Conservation (phyloP, 768 basidiomycete species). For the Megacollybia marginata region DNA sequence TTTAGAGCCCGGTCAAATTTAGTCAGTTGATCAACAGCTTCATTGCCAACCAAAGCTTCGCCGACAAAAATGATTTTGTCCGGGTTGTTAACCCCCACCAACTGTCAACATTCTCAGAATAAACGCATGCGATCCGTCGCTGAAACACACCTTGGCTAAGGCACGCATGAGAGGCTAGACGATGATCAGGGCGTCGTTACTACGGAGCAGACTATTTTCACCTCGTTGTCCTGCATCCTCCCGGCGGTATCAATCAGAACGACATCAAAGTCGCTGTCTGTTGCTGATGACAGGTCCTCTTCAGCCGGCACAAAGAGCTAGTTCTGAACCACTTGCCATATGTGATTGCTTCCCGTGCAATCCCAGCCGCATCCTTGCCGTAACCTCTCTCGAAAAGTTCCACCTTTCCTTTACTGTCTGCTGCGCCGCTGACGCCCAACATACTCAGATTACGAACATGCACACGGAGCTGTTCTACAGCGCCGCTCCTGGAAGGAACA, state of each 20-base stretch:
- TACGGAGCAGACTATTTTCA: conserved; percentile 18
- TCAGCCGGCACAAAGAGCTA: neutral
- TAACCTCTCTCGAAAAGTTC: conserved; percentile 96
- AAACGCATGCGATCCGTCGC: neutral
- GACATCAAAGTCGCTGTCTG: conserved; percentile 89
- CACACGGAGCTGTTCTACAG: conserved; percentile 94
- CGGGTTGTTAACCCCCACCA: conserved; percentile 88
- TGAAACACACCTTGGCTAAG: conserved; percentile 71
- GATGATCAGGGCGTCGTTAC: neutral
- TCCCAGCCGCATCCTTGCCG: conserved; percentile 98
- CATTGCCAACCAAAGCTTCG: conserved; percentile 96
- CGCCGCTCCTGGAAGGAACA: conserved; percentile 62
- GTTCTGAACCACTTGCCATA: conserved; percentile 51
- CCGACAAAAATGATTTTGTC: conserved; percentile 99
- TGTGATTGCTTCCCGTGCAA: conserved; percentile 89
- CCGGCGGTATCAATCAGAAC: conserved; percentile 98
- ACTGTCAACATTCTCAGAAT: conserved; percentile 30
- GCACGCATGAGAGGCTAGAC: conserved; percentile 91
- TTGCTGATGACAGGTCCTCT: conserved; percentile 39
- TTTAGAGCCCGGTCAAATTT: conserved; percentile 94
- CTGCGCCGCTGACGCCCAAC: conserved; percentile 64
- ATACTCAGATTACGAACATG: conserved; percentile 92
- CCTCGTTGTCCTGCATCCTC: conserved; percentile 99
- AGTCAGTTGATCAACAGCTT: conserved; percentile 94
- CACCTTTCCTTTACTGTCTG: conserved; percentile 67